A percentile compares a stretch with the other conserved stretches of the same genome.
These are phyloP conservation scores for Agastache rugosa DNA, from an alignment of 257 asterid species.

Conservation along the genomic window DNA sequence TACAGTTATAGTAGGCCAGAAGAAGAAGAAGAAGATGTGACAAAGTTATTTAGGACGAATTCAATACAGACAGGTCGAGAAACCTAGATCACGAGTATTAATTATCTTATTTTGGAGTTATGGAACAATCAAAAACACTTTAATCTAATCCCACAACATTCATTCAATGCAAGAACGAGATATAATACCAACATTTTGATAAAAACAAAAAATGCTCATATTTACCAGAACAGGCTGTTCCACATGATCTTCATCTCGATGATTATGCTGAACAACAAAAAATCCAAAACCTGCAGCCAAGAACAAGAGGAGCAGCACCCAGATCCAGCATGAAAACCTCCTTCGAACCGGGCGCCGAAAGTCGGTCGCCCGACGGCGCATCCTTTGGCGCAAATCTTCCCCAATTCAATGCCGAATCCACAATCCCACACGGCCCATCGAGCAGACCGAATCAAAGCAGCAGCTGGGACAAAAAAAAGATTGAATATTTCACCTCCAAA, in stretches of 20 bases:
- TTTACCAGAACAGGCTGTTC: slow-evolving; percentile 66
- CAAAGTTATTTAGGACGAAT: neutral
- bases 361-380: slow-evolving; percentile 96
- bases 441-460: slow-evolving; percentile 42
- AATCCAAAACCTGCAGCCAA: slow-evolving; percentile 61
- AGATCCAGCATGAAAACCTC: slow-evolving; percentile 82
- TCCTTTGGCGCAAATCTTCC: slow-evolving; percentile 54
- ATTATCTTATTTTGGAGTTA: neutral
- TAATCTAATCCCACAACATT: neutral
- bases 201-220: neutral
- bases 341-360: slow-evolving; percentile 89
- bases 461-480: slow-evolving; percentile 7
- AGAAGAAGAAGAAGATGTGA: neutral
- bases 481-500: slow-evolving; percentile 35
- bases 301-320: slow-evolving; percentile 64
- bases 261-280: slow-evolving; percentile 72
- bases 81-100: slow-evolving; percentile 32
- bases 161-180: slow-evolving; percentile 12
- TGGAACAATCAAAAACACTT: neutral
- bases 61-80: neutral
- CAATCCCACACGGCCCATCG: slow-evolving; percentile 40
- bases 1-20: neutral
- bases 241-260: slow-evolving; percentile 60
- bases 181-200: neutral
- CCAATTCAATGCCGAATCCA: slow-evolving; percentile 44